phyloP scores from a whole-genome alignment of 345 rosid genomes.

The Citrus australasica region DNA sequence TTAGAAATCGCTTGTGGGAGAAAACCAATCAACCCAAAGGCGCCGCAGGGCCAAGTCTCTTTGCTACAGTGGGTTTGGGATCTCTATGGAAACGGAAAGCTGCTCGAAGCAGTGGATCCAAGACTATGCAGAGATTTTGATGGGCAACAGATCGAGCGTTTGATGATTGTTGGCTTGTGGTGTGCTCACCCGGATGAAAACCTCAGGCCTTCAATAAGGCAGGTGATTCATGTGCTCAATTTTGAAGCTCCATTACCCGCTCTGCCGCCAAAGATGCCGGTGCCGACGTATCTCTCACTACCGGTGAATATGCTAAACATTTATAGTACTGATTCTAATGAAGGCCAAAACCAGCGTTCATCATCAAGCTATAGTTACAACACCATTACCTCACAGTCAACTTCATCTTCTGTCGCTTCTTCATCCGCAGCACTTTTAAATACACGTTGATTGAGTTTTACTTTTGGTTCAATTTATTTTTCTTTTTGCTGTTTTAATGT shows the following conservation, averaged over 20 bases:
- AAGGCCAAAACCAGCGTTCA: not conserved
- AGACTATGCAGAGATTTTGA: not conserved
- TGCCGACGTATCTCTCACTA: not conserved
- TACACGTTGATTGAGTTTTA: not conserved
- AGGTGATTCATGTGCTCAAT: conserved; percentile 7
- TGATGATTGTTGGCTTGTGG: conserved; percentile 13
- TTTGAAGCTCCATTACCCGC: conserved; percentile 5
- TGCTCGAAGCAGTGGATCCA: conserved; percentile 2
- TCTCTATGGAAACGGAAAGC: conserved; percentile 3
- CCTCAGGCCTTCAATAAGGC: conserved; percentile 17
- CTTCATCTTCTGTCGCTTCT: conserved; percentile 5
- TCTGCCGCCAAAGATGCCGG: conserved; percentile 5
- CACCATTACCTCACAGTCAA: not conserved
- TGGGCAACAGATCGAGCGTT: not conserved
- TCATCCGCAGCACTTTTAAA: not conserved
- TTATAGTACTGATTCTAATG: not conserved
- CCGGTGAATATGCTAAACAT: not conserved
- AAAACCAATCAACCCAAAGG: conserved; percentile 1
- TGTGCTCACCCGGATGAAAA: conserved; percentile 16
- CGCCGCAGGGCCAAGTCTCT: not conserved
- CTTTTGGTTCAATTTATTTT: not conserved
- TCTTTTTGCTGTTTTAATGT: not conserved
- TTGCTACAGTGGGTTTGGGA: conserved; percentile 12
- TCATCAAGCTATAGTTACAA: not conserved
- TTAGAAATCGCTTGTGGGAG: conserved; percentile 30